Conservation (phyloP, 768 basidiomycete species). For the Kwoniella sp. region DNA sequence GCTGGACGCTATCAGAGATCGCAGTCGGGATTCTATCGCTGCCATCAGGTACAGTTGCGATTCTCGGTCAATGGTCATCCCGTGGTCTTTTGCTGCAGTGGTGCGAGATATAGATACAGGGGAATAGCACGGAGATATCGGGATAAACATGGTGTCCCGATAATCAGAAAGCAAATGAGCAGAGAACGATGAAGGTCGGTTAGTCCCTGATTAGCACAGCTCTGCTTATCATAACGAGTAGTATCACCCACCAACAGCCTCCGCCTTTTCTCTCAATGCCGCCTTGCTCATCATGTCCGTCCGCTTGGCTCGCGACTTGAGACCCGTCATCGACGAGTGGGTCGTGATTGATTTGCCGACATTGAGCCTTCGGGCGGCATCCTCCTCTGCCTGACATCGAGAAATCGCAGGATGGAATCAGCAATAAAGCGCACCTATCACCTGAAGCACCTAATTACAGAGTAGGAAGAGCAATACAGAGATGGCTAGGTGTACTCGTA, state of each 20-base stretch:
- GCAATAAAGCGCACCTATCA: constrained; percentile 1
- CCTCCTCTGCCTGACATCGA: constrained; percentile 43
- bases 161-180: not conserved
- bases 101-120: not conserved
- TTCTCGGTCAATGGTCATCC: constrained; percentile 35
- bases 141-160: not conserved
- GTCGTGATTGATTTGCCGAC: constrained; percentile 23
- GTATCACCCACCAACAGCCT: constrained; percentile 28
- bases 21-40: constrained; percentile 42
- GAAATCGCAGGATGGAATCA: not conserved
- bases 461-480: not conserved
- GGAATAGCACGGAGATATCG: not conserved
- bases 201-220: not conserved
- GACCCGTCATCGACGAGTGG: constrained; percentile 17
- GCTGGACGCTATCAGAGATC: constrained; percentile 27
- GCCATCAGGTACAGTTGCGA: constrained; percentile 36
- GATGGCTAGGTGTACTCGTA: too few species aligned
- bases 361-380: constrained; percentile 40
- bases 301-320: constrained; percentile 28
- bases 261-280: constrained; percentile 14
- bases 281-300: constrained; percentile 37
- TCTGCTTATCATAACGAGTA: not conserved
- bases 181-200: too few species aligned
- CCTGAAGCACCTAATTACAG: not conserved
- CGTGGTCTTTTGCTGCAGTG: constrained; percentile 31